Conservation (phyloP, 2,329 filamentous ascomycete species). For the Sphaerulina vaccinii region DNA sequence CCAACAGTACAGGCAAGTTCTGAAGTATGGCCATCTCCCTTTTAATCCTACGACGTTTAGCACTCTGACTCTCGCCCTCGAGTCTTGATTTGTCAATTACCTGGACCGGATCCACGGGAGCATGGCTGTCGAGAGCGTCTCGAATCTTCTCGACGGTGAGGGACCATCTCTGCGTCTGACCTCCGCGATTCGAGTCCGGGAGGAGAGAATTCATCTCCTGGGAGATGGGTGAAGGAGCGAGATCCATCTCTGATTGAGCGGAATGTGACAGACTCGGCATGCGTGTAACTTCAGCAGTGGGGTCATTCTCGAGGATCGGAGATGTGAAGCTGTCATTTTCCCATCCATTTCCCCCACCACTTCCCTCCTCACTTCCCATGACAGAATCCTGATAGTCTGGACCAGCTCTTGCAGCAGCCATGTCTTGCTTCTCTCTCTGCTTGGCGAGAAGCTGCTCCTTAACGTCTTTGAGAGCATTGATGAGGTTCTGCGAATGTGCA, state of each 20-base stretch:
- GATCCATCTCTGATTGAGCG: not conserved
- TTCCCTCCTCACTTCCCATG: not conserved
- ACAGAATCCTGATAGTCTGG: not conserved
- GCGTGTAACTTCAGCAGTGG: not conserved
- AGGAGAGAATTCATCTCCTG: not conserved
- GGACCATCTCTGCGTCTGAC: slow-evolving; percentile 16
- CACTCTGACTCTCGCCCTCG: slow-evolving; percentile 17
- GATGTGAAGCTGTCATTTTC: not conserved
- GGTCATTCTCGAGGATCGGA: not conserved
- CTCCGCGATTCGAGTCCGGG: slow-evolving; percentile 13
- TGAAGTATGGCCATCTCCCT: slow-evolving; percentile 15
- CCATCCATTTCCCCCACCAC: too few relatives aligned
- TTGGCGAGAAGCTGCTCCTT: slow-evolving; percentile 1
- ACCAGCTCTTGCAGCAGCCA: not conserved
- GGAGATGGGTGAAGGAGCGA: not conserved
- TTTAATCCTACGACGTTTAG: slow-evolving; percentile 7
- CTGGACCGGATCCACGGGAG: slow-evolving; percentile 5
- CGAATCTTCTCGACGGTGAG: not conserved
- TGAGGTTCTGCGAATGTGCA: not conserved
- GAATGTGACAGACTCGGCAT: not conserved
- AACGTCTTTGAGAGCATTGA: not conserved
- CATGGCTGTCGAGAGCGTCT: not conserved
- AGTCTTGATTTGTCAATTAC: slow-evolving; percentile 13
- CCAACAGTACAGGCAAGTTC: slow-evolving; percentile 5
- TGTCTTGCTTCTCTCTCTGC: not conserved